phyloP scores from a whole-genome alignment of 2,329 filamentous ascomycete species.

The Trichoderma asperellum region DNA sequence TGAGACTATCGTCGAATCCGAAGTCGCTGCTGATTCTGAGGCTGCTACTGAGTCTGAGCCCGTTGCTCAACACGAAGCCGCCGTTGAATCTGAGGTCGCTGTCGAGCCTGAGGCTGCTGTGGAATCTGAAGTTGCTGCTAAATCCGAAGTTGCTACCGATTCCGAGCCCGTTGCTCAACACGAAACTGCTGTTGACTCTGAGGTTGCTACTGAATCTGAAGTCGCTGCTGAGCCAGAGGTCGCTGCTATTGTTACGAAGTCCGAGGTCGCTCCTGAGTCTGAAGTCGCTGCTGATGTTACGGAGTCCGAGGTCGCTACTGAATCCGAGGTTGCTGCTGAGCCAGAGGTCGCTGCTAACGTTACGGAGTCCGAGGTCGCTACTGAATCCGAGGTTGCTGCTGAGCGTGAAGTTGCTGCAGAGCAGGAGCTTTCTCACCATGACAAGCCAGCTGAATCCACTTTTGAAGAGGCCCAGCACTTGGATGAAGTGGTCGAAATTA shows the following conservation, averaged over 20 bases:
- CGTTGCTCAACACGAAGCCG: slow-evolving; percentile 1
- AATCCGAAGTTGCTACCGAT: slow-evolving; percentile 27
- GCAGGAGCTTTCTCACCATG: neutral
- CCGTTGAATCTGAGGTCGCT: slow-evolving; percentile 3
- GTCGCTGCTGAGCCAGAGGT: neutral
- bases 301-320: neutral
- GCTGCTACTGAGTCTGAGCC: slow-evolving; percentile 12
- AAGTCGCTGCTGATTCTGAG: neutral
- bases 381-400: neutral
- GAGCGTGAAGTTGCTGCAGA: slow-evolving; percentile 1
- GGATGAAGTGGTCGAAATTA: neutral
- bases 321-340: neutral
- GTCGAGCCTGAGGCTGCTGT: neutral
- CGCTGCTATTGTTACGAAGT: neutral
- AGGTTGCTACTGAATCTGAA: neutral
- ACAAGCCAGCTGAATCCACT: slow-evolving; percentile 11
- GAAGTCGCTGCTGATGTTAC: neutral
- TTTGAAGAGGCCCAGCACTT: slow-evolving; percentile 9
- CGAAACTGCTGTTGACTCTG: neutral
- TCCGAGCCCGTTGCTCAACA: slow-evolving; percentile 14
- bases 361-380: neutral
- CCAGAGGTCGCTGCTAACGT: neutral
- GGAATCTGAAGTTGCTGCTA: neutral
- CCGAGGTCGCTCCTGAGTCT: slow-evolving; percentile 1
- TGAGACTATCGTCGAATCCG: slow-evolving; percentile 5